phyloP scores from a whole-genome alignment of 1,139 yeast species.

The Suhomyces coccinellae region DNA sequence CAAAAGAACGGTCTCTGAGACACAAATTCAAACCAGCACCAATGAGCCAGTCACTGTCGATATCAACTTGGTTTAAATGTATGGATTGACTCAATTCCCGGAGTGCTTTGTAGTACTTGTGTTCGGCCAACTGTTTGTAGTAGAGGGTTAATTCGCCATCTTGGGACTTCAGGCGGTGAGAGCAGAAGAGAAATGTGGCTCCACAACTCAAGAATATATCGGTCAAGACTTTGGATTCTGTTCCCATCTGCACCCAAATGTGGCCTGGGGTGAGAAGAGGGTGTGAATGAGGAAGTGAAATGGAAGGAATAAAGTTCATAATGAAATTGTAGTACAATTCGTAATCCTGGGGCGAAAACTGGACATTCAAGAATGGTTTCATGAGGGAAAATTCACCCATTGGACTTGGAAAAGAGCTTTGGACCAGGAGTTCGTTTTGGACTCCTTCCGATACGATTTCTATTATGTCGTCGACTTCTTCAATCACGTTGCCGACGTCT shows the following conservation, averaged over 20 bases:
- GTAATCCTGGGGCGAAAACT: constrained; percentile 13
- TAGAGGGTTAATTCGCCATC: constrained; percentile 6
- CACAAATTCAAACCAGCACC: constrained; percentile 38
- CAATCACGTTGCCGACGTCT: neutral
- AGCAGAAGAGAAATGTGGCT: constrained; percentile 29
- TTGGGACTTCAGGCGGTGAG: constrained; percentile 7
- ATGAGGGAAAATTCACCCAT: constrained; percentile 5
- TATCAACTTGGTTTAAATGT: constrained; percentile 12
- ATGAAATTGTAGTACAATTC: constrained; percentile 32
- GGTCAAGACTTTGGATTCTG: constrained; percentile 28
- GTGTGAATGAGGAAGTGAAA: constrained; percentile 45
- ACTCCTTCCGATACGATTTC: neutral
- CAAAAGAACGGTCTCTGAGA: constrained; percentile 31
- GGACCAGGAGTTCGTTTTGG: neutral
- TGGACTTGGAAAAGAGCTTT: neutral
- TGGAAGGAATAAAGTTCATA: constrained; percentile 34
- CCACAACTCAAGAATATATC: constrained; percentile 41
- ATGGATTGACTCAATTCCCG: constrained; percentile 12
- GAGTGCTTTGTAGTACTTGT: constrained; percentile 24
- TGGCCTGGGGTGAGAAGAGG: constrained; percentile 37
- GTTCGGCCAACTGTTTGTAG: constrained; percentile 19
- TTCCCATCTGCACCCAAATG: constrained; percentile 22
- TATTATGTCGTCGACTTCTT: neutral
- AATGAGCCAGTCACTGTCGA: constrained; percentile 31
- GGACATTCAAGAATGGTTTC: constrained; percentile 12